phyloP scores from a whole-genome alignment of 2,329 filamentous ascomycete species.

The Aaosphaeria arxii region DNA sequence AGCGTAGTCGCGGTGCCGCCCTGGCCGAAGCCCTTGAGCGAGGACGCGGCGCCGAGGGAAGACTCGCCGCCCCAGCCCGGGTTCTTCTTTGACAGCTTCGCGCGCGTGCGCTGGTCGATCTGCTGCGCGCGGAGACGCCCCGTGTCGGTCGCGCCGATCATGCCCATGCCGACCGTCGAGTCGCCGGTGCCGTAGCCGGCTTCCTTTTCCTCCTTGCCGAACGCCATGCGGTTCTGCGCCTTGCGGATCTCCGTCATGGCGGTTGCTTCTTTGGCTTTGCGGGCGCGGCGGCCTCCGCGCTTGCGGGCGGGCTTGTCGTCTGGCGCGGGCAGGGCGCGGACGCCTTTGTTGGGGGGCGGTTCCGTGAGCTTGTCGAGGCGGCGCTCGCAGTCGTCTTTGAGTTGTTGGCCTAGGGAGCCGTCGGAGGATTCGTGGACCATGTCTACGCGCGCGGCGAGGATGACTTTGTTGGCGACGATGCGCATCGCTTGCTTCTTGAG shows the following conservation, averaged over 20 bases:
- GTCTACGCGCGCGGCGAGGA: slow-evolving; percentile 89
- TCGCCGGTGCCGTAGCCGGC: slow-evolving; percentile 87
- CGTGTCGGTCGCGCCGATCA: slow-evolving; percentile 87
- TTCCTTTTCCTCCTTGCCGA: slow-evolving; percentile 93
- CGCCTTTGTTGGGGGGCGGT: slow-evolving; percentile 83
- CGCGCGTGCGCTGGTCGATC: slow-evolving; percentile 88
- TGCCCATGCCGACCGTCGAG: slow-evolving; percentile 82
- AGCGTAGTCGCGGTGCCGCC: slow-evolving; percentile 66
- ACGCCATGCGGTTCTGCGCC: slow-evolving; percentile 92
- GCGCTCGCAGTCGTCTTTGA: slow-evolving; percentile 79
- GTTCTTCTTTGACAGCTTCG: slow-evolving; percentile 91
- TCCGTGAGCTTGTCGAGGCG: slow-evolving; percentile 91
- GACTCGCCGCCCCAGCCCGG: slow-evolving; percentile 85
- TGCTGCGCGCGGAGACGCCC: slow-evolving; percentile 86
- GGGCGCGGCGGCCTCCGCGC: slow-evolving; percentile 81
- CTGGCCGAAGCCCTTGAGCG: slow-evolving; percentile 74
- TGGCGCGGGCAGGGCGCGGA: slow-evolving; percentile 81
- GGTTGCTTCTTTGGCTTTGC: slow-evolving; percentile 94
- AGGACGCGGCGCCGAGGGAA: slow-evolving; percentile 54
- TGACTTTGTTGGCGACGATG: slow-evolving; percentile 88
- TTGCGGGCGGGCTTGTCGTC: slow-evolving; percentile 95
- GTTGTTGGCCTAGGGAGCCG: slow-evolving; percentile 76
- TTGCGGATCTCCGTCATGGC: slow-evolving; percentile 97
- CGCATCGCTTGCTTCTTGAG: slow-evolving; percentile 92
- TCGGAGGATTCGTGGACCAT: slow-evolving; percentile 77